Evolutionary conservation across 768 basidiomycete genomes (phyloP).

Genomic region (Suillus decipiens): DNA sequence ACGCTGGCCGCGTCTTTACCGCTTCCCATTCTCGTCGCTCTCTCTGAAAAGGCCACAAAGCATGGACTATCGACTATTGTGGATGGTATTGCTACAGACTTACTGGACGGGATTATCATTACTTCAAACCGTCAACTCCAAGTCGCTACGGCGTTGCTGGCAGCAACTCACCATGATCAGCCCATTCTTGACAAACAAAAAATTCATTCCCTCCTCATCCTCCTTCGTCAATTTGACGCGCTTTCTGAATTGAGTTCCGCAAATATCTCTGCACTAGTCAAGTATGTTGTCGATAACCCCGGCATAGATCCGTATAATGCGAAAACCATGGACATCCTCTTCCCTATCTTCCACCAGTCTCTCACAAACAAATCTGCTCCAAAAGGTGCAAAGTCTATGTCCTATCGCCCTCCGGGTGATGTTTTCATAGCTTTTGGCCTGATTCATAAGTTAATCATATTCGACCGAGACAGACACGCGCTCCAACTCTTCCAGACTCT

Average conservation of each 20-base stretch:
- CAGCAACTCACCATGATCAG: constrained; percentile 21
- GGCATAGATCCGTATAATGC: constrained; percentile 20
- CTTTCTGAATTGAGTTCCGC: constrained; percentile 19
- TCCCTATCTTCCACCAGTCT: constrained; percentile 33
- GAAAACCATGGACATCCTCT: constrained; percentile 28
- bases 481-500: constrained; percentile 53
- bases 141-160: constrained; percentile 30
- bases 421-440: constrained; percentile 45
- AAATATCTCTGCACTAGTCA: constrained; percentile 19
- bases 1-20: constrained; percentile 25
- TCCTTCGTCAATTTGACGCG: constrained; percentile 12
- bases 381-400: constrained; percentile 29
- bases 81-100: constrained; percentile 43
- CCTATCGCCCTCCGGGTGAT: constrained; percentile 40
- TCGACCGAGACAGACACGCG: constrained; percentile 37
- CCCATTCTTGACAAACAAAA: constrained; percentile 24
- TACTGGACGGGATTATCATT: constrained; percentile 34
- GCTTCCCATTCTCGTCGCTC: constrained; percentile 26
- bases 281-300: constrained; percentile 22
- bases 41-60: constrained; percentile 33
- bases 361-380: constrained; percentile 29
- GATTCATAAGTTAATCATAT: constrained; percentile 42
- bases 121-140: constrained; percentile 21
- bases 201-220: constrained; percentile 24
- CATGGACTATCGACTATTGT: constrained; percentile 34